phyloP scores from a whole-genome alignment of 2,329 filamentous ascomycete species.

The Ceratocystis diversiconidia region DNA sequence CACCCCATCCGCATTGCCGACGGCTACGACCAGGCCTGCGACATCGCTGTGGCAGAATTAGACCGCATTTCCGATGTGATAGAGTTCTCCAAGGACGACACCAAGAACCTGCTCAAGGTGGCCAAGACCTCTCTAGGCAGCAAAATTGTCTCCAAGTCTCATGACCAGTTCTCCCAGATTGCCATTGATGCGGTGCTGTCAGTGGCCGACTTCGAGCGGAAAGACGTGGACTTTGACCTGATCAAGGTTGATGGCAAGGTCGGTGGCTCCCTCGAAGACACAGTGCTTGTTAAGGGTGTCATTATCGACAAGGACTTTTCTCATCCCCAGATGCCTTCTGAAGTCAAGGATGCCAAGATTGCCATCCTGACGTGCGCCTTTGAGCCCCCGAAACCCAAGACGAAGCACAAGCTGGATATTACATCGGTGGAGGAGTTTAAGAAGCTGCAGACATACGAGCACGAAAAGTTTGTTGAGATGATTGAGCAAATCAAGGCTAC shows the following conservation, averaged over 20 bases:
- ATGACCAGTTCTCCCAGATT: conserved; percentile 95
- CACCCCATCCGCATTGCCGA: conserved; percentile 98
- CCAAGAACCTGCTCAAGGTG: conserved; percentile 78
- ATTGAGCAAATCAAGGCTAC: conserved; percentile 96
- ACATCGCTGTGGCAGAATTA: conserved; percentile 84
- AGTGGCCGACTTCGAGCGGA: conserved; percentile 87
- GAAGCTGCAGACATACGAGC: conserved; percentile 90
- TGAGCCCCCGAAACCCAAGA: conserved; percentile 98
- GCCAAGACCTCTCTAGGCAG: conserved; percentile 91
- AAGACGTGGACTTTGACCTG: conserved; percentile 95
- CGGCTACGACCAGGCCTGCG: conserved; percentile 93
- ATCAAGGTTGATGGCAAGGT: conserved; percentile 99
- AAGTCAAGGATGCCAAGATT: conserved; percentile 89
- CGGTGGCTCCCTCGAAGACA: conserved; percentile 83
- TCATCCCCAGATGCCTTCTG: conserved; percentile 95
- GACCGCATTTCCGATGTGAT: conserved; percentile 89
- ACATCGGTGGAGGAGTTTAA: conserved; percentile 96
- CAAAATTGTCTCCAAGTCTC: conserved; percentile 98
- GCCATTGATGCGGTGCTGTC: conserved; percentile 94
- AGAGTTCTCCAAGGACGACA: conserved; percentile 67
- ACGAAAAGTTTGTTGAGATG: conserved; percentile 95
- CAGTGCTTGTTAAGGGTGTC: conserved; percentile 88
- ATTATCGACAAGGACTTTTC: conserved; percentile 99
- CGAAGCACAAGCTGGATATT: conserved; percentile 98
- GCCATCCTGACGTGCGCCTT: conserved; percentile 97